Percentiles rank a stretch among this genome's conserved stretches.
Conservation (phyloP, 768 basidiomycete species). For the Mycena epipterygia region DNA sequence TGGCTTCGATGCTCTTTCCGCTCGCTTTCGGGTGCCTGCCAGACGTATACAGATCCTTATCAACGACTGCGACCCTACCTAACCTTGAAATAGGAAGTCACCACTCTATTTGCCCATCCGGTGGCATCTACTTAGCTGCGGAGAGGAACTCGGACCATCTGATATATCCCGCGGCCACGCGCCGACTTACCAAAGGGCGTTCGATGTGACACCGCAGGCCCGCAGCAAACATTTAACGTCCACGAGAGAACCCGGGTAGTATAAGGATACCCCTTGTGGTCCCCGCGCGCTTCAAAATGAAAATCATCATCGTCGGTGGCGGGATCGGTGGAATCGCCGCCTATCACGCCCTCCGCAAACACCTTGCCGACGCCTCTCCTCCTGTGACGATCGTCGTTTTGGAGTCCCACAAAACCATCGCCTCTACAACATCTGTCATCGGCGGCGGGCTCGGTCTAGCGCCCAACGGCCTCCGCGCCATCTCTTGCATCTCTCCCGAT, state of each 20-base stretch:
- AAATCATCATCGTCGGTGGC: constrained; percentile 39
- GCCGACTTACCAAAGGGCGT: neutral
- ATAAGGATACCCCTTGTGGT: neutral
- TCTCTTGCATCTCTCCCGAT: constrained; percentile 44
- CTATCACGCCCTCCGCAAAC: constrained; percentile 43
- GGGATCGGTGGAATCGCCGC: constrained; percentile 39
- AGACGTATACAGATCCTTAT: neutral
- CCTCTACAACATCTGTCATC: constrained; percentile 41
- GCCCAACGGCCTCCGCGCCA: constrained; percentile 55
- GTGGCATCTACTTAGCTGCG: neutral
- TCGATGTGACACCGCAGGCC: constrained; percentile 31
- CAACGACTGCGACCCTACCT: neutral
- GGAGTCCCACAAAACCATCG: constrained; percentile 48
- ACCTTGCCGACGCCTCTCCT: constrained; percentile 41
- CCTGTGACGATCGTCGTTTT: constrained; percentile 44
- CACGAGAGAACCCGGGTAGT: neutral
- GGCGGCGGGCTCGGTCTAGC: constrained; percentile 56
- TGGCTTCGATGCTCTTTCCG: too few relatives aligned
- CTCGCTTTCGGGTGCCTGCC: too few relatives aligned
- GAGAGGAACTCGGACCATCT: constrained; percentile 25
- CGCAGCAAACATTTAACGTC: constrained; percentile 33
- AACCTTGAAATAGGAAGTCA: neutral
- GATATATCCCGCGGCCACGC: constrained; percentile 20
- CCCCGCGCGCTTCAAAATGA: constrained; percentile 30
- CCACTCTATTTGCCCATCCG: neutral